Conservation (phyloP, 2,329 filamentous ascomycete species). For the Verticillium isaacii region DNA sequence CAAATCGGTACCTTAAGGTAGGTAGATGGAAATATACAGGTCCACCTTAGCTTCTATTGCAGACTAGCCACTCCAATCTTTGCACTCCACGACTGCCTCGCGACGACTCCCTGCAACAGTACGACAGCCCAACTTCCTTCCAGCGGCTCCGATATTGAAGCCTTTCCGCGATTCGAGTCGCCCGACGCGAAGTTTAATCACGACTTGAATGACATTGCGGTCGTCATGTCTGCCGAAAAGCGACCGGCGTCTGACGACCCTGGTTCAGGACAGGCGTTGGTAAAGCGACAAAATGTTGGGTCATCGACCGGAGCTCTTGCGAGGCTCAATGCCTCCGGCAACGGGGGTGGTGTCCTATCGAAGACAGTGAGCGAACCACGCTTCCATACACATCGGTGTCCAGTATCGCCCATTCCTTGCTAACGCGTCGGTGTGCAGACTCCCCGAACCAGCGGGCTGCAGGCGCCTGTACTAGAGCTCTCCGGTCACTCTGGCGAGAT, state of each 20-base stretch:
- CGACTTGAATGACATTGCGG: background rate
- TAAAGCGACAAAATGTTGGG: slow-evolving; percentile 80
- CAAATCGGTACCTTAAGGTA: too few relatives aligned
- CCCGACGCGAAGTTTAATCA: background rate
- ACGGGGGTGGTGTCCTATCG: slow-evolving; percentile 35
- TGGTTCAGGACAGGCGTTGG: slow-evolving; percentile 70
- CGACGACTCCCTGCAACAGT: background rate
- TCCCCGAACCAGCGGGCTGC: slow-evolving; percentile 73
- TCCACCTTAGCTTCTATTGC: too few relatives aligned
- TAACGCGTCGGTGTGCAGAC: slow-evolving; percentile 44
- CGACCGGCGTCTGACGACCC: slow-evolving; percentile 83
- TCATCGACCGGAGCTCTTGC: slow-evolving; percentile 42
- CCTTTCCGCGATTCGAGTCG: background rate
- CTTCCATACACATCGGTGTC: background rate
- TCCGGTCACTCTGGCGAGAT: slow-evolving; percentile 80
- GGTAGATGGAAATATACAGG: too few relatives aligned
- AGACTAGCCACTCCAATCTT: background rate
- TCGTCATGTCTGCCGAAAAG: slow-evolving; percentile 84
- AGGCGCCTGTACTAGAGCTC: slow-evolving; percentile 92
- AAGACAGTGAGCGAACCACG: slow-evolving; percentile 42
- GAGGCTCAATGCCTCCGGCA: slow-evolving; percentile 44
- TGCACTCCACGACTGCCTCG: background rate
- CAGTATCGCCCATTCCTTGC: background rate
- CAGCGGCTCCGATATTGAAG: background rate
- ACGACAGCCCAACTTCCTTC: too few relatives aligned